These are phyloP conservation scores for Mucor ambiguus DNA, from an alignment of 371 early-diverging fungal species.

Conservation along the genomic window DNA sequence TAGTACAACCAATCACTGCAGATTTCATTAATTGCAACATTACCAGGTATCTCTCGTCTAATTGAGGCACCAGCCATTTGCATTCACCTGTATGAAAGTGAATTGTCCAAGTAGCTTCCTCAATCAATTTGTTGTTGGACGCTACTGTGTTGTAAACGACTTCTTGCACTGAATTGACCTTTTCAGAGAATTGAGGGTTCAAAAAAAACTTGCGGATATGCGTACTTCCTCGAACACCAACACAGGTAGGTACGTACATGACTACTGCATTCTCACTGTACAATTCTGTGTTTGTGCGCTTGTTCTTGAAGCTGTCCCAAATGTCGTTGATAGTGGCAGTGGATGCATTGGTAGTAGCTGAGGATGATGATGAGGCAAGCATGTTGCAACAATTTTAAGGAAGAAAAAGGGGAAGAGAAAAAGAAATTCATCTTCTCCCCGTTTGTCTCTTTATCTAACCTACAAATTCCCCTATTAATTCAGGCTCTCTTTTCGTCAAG, in stretches of 20 bases:
- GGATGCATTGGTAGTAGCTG: conserved; percentile 6
- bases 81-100: conserved; percentile 42
- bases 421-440: neutral
- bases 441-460: conserved; percentile 2
- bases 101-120: conserved; percentile 47
- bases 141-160: conserved; percentile 36
- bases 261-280: conserved; percentile 43
- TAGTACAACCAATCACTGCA: conserved; percentile 3
- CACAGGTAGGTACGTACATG: conserved; percentile 45
- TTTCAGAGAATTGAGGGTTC: conserved; percentile 34
- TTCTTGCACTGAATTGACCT: conserved; percentile 33
- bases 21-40: neutral
- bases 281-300: conserved; percentile 33
- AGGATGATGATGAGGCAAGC: conserved; percentile 2
- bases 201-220: conserved; percentile 41
- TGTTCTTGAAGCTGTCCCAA: conserved; percentile 42
- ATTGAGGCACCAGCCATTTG: conserved; percentile 42
- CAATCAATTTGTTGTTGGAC: conserved; percentile 32
- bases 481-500: neutral
- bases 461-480: neutral
- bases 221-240: conserved; percentile 37
- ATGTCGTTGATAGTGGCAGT: conserved; percentile 1
- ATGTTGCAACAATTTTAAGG: neutral
- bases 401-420: conserved; percentile 9
- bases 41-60: conserved; percentile 30